Evolutionary conservation across 108 stramenopile genomes (phyloP).

Genomic region (Fragilariopsis cylindrus): DNA sequence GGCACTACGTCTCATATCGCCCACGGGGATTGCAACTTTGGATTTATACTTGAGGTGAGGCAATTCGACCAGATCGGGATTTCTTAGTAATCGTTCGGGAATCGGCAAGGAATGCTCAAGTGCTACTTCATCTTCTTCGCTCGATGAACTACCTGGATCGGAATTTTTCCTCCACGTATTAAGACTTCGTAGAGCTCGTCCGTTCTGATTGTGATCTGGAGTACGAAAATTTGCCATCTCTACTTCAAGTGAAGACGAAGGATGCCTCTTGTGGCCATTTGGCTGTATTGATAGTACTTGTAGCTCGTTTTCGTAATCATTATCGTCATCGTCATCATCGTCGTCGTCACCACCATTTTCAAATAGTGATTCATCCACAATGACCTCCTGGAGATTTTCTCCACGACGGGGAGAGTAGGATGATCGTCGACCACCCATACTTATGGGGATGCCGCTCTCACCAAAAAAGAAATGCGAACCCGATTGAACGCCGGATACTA

Average conservation of each 20-base stretch:
- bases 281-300: not conserved
- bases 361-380: not conserved
- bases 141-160: not conserved
- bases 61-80: constrained; percentile 63
- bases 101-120: not conserved
- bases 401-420: constrained; percentile 1
- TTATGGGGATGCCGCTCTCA: constrained; percentile 48
- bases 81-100: constrained; percentile 40
- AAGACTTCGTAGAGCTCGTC: constrained; percentile 44
- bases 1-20: constrained; percentile 1
- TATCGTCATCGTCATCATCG: not conserved
- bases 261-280: not conserved
- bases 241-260: not conserved
- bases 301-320: not conserved
- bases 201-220: constrained; percentile 45
- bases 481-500: constrained; percentile 2
- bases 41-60: constrained; percentile 44
- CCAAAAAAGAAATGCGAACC: constrained; percentile 25
- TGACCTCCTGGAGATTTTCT: not conserved
- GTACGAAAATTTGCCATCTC: constrained; percentile 13
- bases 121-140: constrained; percentile 2
- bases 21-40: constrained; percentile 59
- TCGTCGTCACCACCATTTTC: constrained; percentile 14
- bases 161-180: constrained; percentile 11
- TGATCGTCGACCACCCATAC: constrained; percentile 46